These are phyloP conservation scores for Globisporangium radiosum DNA, from an alignment of 352 stramenopile genomes.

Conservation along the genomic window DNA sequence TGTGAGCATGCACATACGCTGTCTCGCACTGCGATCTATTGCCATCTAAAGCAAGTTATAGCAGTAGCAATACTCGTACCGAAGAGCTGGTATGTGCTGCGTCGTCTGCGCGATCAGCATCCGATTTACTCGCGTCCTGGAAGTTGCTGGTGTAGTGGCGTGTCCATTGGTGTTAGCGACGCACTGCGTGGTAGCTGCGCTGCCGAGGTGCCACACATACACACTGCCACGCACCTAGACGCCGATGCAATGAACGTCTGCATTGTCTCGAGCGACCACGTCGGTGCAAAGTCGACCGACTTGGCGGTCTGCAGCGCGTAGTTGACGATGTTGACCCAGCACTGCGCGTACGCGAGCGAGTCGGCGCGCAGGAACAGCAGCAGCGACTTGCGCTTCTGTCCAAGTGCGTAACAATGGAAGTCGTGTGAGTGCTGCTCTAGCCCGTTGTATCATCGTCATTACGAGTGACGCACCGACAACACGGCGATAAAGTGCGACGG, in stretches of 20 bases:
- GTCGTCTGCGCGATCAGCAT: background rate
- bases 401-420: background rate
- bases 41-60: too few species aligned
- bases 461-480: constrained; percentile 42
- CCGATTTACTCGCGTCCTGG: constrained; percentile 6
- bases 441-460: background rate
- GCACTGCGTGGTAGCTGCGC: background rate
- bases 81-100: background rate
- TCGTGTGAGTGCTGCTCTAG: background rate
- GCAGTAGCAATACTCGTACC: background rate
- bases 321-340: constrained; percentile 78
- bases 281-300: constrained; percentile 47
- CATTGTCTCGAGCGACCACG: constrained; percentile 66
- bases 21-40: too few species aligned
- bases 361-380: constrained; percentile 77
- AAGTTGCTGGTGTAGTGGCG: constrained; percentile 8
- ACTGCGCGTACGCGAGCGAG: constrained; percentile 53
- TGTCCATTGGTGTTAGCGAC: background rate
- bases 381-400: constrained; percentile 70
- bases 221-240: constrained; percentile 29
- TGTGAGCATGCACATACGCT: too few species aligned
- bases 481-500: constrained; percentile 62
- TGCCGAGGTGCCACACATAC: too few species aligned
- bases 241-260: constrained; percentile 67
- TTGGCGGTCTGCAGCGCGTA: constrained; percentile 71